A percentile compares a stretch with the other conserved stretches of the same genome.
These are phyloP conservation scores for Lentinus tigrinus DNA, from an alignment of 768 basidiomycete genomes.

Conservation along the genomic window DNA sequence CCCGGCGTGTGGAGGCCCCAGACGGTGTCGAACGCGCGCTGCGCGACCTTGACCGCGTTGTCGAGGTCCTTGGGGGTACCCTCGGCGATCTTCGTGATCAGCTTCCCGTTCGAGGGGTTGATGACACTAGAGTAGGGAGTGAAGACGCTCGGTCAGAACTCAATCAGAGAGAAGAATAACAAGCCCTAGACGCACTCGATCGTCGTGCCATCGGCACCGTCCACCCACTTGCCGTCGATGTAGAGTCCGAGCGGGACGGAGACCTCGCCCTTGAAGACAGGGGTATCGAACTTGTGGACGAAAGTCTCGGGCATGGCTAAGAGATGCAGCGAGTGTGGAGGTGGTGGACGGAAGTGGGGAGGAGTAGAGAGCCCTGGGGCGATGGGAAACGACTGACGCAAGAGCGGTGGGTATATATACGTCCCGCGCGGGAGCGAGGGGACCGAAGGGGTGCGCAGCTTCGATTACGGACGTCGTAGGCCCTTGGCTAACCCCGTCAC, in stretches of 20 bases:
- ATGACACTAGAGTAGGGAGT: constrained; percentile 41
- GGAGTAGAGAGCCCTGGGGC: not conserved
- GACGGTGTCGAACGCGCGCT: constrained; percentile 56
- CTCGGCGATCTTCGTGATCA: constrained; percentile 55
- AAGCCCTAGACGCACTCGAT: constrained; percentile 57
- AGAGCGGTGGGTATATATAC: constrained; percentile 10
- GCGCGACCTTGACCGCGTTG: constrained; percentile 66
- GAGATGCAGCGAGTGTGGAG: not conserved
- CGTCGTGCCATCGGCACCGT: constrained; percentile 52
- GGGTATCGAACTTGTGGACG: constrained; percentile 51
- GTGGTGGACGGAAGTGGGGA: not conserved
- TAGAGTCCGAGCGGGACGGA: constrained; percentile 65
- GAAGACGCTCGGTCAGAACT: not conserved
- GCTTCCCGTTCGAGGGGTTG: constrained; percentile 66
- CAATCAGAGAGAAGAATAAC: not conserved
- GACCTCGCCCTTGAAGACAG: constrained; percentile 55
- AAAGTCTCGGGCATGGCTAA: constrained; percentile 43
- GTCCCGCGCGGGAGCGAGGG: not conserved
- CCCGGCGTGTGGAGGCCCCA: constrained; percentile 71
- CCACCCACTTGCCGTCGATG: constrained; percentile 67
- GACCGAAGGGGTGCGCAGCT: not conserved
- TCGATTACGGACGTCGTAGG: constrained; percentile 8
- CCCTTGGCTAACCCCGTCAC: not conserved
- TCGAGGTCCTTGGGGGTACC: constrained; percentile 75
- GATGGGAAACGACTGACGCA: not conserved